phyloP scores from a whole-genome alignment of 192 early-diverging fungal genomes.

The Mortierella claussenii region DNA sequence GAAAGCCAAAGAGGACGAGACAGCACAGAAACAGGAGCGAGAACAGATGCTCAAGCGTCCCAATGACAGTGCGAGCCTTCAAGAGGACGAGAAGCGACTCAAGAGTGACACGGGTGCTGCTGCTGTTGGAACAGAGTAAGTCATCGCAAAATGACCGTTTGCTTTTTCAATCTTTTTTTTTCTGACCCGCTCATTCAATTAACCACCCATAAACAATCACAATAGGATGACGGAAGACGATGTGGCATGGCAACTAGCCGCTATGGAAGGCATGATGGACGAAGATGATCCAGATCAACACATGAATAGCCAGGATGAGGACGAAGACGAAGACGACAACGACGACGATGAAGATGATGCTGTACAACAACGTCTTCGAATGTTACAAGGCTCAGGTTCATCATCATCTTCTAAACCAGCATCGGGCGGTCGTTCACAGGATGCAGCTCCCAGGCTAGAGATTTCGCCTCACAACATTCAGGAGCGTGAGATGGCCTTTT shows the following conservation, averaged over 20 bases:
- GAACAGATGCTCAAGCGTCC: constrained; percentile 22
- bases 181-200: too few relatives aligned
- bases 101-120: constrained; percentile 20
- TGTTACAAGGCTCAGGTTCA: constrained; percentile 13
- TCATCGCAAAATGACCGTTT: too few relatives aligned
- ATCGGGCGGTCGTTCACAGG: neutral
- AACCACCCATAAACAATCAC: neutral
- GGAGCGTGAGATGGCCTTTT: constrained; percentile 24
- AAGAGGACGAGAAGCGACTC: constrained; percentile 21
- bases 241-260: constrained; percentile 68
- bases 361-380: constrained; percentile 24
- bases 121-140: constrained; percentile 46
- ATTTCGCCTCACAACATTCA: constrained; percentile 31
- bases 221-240: constrained; percentile 71
- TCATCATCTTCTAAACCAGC: neutral
- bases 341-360: constrained; percentile 42
- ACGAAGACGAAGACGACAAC: constrained; percentile 34
- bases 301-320: constrained; percentile 21
- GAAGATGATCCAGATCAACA: constrained; percentile 29
- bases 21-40: too few relatives aligned
- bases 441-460: constrained; percentile 4
- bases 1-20: constrained; percentile 55
- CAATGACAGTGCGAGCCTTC: constrained; percentile 1
- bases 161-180: too few relatives aligned
- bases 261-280: constrained; percentile 55